phyloP scores from a whole-genome alignment of 345 rosid genomes.

The Capsella bursapastoris region DNA sequence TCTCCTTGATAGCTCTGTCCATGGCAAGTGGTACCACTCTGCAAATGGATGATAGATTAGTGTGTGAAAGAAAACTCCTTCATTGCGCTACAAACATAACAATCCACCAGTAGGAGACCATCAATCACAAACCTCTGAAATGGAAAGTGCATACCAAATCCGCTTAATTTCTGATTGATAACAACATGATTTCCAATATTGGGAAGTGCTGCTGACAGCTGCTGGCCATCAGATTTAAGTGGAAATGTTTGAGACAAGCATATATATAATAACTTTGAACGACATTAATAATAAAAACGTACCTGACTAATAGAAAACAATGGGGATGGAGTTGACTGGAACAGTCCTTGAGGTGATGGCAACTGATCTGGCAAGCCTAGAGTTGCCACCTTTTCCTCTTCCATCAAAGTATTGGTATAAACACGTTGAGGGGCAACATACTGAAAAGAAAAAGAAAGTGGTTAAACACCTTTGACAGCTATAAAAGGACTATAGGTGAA shows the following conservation, averaged over 20 bases:
- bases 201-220: constrained; percentile 77
- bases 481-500: background rate
- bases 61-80: constrained; percentile 16
- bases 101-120: constrained; percentile 18
- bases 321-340: constrained; percentile 77
- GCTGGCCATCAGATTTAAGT: constrained; percentile 39
- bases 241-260: constrained; percentile 6
- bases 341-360: constrained; percentile 79
- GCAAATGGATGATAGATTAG: constrained; percentile 22
- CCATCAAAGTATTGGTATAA: constrained; percentile 66
- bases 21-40: constrained; percentile 91
- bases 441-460: constrained; percentile 49
- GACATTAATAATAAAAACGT: background rate
- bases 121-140: constrained; percentile 80
- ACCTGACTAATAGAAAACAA: constrained; percentile 77
- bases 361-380: constrained; percentile 83
- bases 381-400: constrained; percentile 82
- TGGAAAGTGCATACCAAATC: constrained; percentile 74
- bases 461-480: constrained; percentile 2
- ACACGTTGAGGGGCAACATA: constrained; percentile 70
- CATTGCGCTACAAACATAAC: background rate
- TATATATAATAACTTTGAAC: constrained; percentile 15
- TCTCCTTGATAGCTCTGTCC: constrained; percentile 97
- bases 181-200: constrained; percentile 84
- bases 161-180: constrained; percentile 76